These are phyloP conservation scores for Phycomyces nitens DNA, from an alignment of 192 early-diverging fungal genomes.

Conservation along the genomic window DNA sequence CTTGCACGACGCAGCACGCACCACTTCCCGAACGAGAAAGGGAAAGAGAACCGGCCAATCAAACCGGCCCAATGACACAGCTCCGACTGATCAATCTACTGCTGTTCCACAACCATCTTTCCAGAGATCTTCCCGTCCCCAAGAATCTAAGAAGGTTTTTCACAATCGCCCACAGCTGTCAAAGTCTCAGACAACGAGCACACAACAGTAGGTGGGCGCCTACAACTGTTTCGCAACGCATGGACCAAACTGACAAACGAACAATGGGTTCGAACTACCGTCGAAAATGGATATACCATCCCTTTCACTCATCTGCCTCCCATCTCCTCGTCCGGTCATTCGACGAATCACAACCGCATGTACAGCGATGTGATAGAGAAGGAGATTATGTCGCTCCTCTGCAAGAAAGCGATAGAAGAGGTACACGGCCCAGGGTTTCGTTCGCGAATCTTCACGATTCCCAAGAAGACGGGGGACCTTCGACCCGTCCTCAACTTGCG, in stretches of 20 bases:
- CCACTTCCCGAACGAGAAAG: not conserved
- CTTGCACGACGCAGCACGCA: not conserved
- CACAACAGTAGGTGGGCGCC: conserved; percentile 7
- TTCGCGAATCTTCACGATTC: too few species aligned
- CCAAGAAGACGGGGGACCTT: too few species aligned
- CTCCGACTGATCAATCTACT: too few species aligned
- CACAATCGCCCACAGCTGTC: not conserved
- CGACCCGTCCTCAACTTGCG: too few species aligned
- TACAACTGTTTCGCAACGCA: conserved; percentile 1
- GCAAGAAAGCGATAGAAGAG: not conserved
- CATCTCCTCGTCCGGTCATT: not conserved
- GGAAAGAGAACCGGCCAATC: not conserved
- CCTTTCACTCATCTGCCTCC: not conserved
- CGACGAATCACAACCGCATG: not conserved
- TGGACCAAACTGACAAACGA: conserved; percentile 5
- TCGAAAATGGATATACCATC: conserved; percentile 8
- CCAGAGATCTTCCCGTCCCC: too few species aligned
- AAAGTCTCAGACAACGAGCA: not conserved
- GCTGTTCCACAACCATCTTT: too few species aligned
- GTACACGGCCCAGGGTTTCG: too few species aligned
- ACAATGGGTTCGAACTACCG: not conserved
- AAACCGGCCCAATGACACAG: not conserved
- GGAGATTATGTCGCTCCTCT: not conserved
- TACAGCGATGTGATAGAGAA: not conserved
- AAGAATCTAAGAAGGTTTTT: not conserved